Percentiles rank a stretch among this genome's conserved stretches.
These are phyloP conservation scores for Lentinula raphanica DNA, from an alignment of 768 basidiomycete species.

Conservation along the genomic window DNA sequence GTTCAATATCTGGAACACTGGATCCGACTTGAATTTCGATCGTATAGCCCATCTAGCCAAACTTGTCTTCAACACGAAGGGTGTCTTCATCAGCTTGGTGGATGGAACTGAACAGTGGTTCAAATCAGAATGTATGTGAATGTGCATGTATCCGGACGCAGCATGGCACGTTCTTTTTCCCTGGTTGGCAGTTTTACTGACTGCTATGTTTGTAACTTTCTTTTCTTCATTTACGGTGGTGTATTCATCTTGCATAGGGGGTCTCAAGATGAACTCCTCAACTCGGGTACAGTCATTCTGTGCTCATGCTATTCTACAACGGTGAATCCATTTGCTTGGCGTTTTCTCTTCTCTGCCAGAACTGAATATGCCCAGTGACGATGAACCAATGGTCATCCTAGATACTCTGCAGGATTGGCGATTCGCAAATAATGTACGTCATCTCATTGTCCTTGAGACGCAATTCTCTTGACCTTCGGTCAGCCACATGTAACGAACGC, in stretches of 20 bases:
- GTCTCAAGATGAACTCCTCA: constrained; percentile 33
- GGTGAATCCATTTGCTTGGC: constrained; percentile 38
- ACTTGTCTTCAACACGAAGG: constrained; percentile 86
- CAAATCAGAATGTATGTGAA: constrained; percentile 74
- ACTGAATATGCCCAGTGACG: constrained; percentile 42
- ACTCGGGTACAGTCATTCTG: constrained; percentile 70
- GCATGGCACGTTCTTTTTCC: background rate
- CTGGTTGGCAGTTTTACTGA: background rate
- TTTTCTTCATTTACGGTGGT: constrained; percentile 6
- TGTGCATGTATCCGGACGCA: constrained; percentile 15
- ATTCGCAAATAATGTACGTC: constrained; percentile 73
- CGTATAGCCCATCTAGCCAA: constrained; percentile 90
- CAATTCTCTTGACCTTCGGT: background rate
- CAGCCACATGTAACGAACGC: constrained; percentile 67
- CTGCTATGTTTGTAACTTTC: background rate
- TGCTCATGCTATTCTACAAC: constrained; percentile 76
- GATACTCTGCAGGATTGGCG: constrained; percentile 84
- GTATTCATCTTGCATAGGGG: constrained; percentile 28
- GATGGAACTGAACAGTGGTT: constrained; percentile 85
- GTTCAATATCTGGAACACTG: constrained; percentile 87
- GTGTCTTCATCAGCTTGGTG: constrained; percentile 77
- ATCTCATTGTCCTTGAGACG: background rate
- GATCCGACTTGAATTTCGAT: constrained; percentile 86
- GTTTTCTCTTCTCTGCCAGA: no score
- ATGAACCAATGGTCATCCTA: constrained; percentile 83